These are phyloP conservation scores for Myochromella boudieri DNA, from an alignment of 768 basidiomycete genomes.

Conservation along the genomic window DNA sequence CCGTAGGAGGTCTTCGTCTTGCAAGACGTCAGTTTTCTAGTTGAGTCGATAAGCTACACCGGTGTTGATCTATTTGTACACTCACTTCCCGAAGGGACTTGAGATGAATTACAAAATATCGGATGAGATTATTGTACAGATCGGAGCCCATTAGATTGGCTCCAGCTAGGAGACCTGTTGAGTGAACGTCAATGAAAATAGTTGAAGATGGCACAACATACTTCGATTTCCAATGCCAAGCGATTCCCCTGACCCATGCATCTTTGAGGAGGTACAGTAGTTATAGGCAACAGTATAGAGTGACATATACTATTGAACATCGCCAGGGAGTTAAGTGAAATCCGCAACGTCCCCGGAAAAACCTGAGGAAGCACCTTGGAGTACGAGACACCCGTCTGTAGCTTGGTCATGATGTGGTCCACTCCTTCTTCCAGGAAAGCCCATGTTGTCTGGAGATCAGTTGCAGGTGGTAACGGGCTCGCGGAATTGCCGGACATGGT, in stretches of 20 bases:
- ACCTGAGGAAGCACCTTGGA: constrained; percentile 56
- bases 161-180: constrained; percentile 55
- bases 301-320: constrained; percentile 72
- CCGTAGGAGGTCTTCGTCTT: constrained; percentile 84
- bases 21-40: constrained; percentile 75
- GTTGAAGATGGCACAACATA: constrained; percentile 41
- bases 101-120: constrained; percentile 86
- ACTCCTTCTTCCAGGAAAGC: constrained; percentile 83
- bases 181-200: constrained; percentile 34
- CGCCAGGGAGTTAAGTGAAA: too few species aligned
- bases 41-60: too few species aligned
- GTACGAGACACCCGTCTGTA: constrained; percentile 86
- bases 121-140: constrained; percentile 91
- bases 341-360: too few species aligned
- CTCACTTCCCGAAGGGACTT: constrained; percentile 55
- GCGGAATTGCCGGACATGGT: constrained; percentile 33
- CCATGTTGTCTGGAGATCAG: constrained; percentile 87
- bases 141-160: constrained; percentile 97
- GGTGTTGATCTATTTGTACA: too few species aligned
- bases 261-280: constrained; percentile 91
- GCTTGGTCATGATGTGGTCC: constrained; percentile 90
- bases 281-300: constrained; percentile 94
- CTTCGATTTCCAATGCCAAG: constrained; percentile 64
- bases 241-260: constrained; percentile 51
- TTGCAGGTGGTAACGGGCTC: constrained; percentile 61